Conservation (phyloP, 768 basidiomycete species). For the Serpula lacrymans region DNA sequence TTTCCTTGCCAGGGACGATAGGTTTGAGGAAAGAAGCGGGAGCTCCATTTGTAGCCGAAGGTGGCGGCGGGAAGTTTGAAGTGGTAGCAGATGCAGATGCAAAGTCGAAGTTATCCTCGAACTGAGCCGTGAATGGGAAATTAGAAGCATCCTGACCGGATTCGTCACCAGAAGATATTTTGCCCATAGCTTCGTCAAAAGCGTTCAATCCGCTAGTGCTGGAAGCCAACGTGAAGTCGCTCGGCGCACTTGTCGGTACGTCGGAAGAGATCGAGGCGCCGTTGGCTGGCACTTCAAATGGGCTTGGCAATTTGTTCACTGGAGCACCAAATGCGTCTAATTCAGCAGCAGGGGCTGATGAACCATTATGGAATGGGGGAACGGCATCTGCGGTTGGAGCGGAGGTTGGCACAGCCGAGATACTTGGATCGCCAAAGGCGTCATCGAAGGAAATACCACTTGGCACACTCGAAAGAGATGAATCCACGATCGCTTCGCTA, state of each 20-base stretch:
- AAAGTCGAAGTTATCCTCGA: slow-evolving; percentile 70
- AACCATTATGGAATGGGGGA: slow-evolving; percentile 12
- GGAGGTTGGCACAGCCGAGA: slow-evolving; percentile 12
- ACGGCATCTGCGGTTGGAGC: slow-evolving; percentile 16
- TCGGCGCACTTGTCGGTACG: too few species aligned
- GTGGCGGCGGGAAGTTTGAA: slow-evolving; percentile 24
- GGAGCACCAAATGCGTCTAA: slow-evolving; percentile 41
- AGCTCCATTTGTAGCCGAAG: slow-evolving; percentile 25
- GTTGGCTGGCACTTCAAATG: slow-evolving; percentile 16
- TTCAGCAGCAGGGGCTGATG: slow-evolving; percentile 13
- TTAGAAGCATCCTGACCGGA: slow-evolving; percentile 29
- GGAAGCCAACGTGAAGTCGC: too few species aligned
- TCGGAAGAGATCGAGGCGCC: slow-evolving; percentile 14
- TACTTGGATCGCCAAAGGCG: slow-evolving; percentile 41
- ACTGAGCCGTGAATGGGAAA: slow-evolving; percentile 65
- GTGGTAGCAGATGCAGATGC: slow-evolving; percentile 33
- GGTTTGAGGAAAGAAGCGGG: slow-evolving; percentile 8
- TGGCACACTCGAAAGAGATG: neutral
- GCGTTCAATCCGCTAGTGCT: slow-evolving; percentile 41
- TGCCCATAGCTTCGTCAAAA: slow-evolving; percentile 75
- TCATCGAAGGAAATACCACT: slow-evolving; percentile 47
- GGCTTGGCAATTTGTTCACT: slow-evolving; percentile 10
- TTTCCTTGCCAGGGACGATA: slow-evolving; percentile 8
- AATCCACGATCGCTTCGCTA: slow-evolving; percentile 8
- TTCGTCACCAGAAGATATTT: slow-evolving; percentile 36